Evolutionary conservation across 23 red algal genomes (phyloP).

Genomic region (Gracilaria domingensis): DNA sequence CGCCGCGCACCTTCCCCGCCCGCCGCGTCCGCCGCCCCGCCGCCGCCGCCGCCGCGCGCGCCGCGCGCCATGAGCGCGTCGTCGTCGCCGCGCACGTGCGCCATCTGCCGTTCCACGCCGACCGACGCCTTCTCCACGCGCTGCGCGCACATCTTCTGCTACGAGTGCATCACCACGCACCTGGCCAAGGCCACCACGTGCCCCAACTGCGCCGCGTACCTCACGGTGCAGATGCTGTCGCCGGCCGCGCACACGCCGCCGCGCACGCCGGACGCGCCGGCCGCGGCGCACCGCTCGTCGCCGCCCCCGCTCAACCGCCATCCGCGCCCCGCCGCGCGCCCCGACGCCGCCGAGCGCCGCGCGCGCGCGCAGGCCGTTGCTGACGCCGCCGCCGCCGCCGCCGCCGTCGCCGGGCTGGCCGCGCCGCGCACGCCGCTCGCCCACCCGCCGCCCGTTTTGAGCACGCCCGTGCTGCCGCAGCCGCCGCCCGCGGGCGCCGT

Average conservation of each 20-base stretch:
- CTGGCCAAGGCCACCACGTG: slow-evolving; percentile 73
- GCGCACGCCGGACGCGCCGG: slow-evolving; percentile 11
- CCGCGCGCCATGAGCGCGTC: slow-evolving; percentile 26
- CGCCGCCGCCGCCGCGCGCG: slow-evolving; percentile 5
- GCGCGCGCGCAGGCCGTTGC: too few species aligned
- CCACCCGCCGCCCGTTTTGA: neutral
- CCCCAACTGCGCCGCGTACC: slow-evolving; percentile 80
- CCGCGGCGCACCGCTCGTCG: neutral
- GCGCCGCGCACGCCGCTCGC: slow-evolving; percentile 21
- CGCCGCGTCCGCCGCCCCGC: neutral
- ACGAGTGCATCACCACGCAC: slow-evolving; percentile 87
- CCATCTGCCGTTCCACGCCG: slow-evolving; percentile 81
- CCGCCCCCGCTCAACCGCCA: neutral
- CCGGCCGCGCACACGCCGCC: slow-evolving; percentile 49
- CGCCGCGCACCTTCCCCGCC: too few species aligned
- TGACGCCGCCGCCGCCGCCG: slow-evolving; percentile 16
- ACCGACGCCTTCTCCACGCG: slow-evolving; percentile 71
- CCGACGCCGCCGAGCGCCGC: slow-evolving; percentile 12
- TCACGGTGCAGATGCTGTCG: slow-evolving; percentile 50
- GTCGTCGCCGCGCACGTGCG: slow-evolving; percentile 49
- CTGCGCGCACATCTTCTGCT: slow-evolving; percentile 93
- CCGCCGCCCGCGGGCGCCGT: neutral
- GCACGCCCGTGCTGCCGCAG: neutral
- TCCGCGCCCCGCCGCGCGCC: slow-evolving; percentile 4
- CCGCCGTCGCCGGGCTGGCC: neutral